phyloP scores from a whole-genome alignment of 306 rosid genomes.

The Vigna unguiculata region DNA sequence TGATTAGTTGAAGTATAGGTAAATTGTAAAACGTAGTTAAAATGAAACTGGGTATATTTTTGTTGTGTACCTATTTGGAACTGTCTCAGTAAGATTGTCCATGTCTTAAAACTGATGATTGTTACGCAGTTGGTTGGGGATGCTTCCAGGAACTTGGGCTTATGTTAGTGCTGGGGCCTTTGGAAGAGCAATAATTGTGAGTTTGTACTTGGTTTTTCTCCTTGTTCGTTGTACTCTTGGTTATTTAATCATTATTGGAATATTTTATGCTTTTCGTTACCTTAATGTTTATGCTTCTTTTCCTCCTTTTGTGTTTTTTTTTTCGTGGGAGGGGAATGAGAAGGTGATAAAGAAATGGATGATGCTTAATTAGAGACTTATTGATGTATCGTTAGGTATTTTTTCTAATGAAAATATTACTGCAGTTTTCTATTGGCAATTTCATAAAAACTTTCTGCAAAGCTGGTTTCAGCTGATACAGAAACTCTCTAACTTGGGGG shows the following conservation, averaged over 20 bases:
- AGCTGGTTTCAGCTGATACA: not conserved
- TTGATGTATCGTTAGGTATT: constrained; percentile 1
- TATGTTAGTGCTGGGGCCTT: constrained; percentile 99
- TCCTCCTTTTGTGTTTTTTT: constrained; percentile 14
- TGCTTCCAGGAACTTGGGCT: constrained; percentile 99
- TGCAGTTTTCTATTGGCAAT: not conserved
- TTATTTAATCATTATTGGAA: constrained; percentile 1
- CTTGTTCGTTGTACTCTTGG: not conserved
- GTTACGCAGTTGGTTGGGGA: constrained; percentile 91
- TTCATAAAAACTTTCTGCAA: constrained; percentile 12
- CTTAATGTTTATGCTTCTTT: constrained; percentile 20
- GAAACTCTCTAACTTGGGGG: not conserved
- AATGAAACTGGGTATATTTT: constrained; percentile 27
- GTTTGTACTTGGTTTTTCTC: constrained; percentile 48
- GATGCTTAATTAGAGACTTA: constrained; percentile 1
- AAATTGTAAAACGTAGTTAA: constrained; percentile 7
- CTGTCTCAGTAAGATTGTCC: constrained; percentile 1
- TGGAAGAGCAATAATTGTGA: constrained; percentile 95
- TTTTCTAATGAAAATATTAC: not conserved
- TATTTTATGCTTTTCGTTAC: not conserved
- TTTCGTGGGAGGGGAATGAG: constrained; percentile 14
- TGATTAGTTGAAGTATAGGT: constrained; percentile 32
- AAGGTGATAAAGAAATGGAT: constrained; percentile 18
- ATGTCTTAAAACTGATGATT: constrained; percentile 40
- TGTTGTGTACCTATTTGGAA: constrained; percentile 29